Conservation (phyloP, 148 eudicot genomes). For the Heliosperma pusillum region DNA sequence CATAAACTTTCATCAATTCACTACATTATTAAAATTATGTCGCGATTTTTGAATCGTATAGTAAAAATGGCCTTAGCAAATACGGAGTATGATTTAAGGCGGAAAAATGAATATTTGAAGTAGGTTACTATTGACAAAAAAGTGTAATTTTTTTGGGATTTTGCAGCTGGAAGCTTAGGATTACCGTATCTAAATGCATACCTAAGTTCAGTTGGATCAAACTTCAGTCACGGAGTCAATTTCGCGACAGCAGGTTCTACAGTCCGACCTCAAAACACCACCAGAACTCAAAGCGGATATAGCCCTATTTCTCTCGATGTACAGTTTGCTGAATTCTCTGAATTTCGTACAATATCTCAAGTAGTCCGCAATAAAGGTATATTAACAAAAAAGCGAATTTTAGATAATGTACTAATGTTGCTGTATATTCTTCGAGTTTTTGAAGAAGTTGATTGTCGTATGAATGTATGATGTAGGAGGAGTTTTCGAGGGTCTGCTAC, state of each 20-base stretch:
- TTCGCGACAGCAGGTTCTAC: constrained; percentile 47
- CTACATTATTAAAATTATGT: too few species aligned
- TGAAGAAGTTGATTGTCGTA: not conserved
- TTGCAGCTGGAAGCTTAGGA: constrained; percentile 38
- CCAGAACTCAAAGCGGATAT: constrained; percentile 31
- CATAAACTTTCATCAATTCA: too few species aligned
- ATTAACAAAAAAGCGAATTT: too few species aligned
- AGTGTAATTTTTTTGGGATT: not conserved
- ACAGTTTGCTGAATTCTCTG: constrained; percentile 31
- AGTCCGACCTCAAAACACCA: constrained; percentile 33
- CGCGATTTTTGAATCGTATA: too few species aligned
- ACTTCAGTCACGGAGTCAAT: constrained; percentile 47
- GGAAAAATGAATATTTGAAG: too few species aligned
- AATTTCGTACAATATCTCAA: constrained; percentile 26
- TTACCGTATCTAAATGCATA: constrained; percentile 37
- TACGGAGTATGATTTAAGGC: too few species aligned
- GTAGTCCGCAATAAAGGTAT: constrained; percentile 30
- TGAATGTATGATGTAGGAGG: constrained; percentile 25
- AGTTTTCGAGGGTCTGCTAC: constrained; percentile 29
- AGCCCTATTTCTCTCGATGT: constrained; percentile 40
- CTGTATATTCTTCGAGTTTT: not conserved
- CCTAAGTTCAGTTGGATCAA: constrained; percentile 38
- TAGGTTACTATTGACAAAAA: too few species aligned
- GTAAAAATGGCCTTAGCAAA: too few species aligned
- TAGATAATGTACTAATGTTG: too few species aligned